Percentiles rank a stretch among this genome's conserved stretches.
Evolutionary conservation across 305 asterid genomes (phyloP).

Genomic region (Lippia alba): DNA sequence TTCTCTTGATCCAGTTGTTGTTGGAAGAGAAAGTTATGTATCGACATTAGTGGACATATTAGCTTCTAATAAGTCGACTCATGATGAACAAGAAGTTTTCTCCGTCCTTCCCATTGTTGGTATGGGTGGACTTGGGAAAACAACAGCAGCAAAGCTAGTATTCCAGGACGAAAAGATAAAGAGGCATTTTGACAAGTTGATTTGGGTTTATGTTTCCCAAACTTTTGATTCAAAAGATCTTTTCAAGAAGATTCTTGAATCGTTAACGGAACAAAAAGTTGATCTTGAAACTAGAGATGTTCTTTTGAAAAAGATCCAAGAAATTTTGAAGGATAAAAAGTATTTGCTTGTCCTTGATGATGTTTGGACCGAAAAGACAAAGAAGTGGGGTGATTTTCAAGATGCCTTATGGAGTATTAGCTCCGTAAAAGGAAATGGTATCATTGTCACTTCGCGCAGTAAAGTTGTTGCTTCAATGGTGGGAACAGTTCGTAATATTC

Average conservation of each 20-base stretch:
- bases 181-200: constrained; percentile 6
- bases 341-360: constrained; percentile 46
- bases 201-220: constrained; percentile 41
- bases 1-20: no score
- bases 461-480: constrained; percentile 13
- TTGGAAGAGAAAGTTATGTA: no score
- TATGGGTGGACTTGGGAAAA: constrained; percentile 49
- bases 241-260: constrained; percentile 24
- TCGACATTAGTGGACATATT: no score
- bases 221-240: constrained; percentile 1
- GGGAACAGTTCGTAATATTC: not conserved
- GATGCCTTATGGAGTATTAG: constrained; percentile 16
- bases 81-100: not conserved
- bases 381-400: constrained; percentile 13
- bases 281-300: constrained; percentile 15
- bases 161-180: constrained; percentile 10
- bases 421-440: constrained; percentile 24
- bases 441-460: constrained; percentile 34
- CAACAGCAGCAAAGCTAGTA: constrained; percentile 37
- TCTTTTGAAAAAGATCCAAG: constrained; percentile 12
- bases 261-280: not conserved
- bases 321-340: constrained; percentile 1
- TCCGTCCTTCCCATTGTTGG: constrained; percentile 37
- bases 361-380: constrained; percentile 24
- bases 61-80: no score